Evolutionary conservation across 345 rosid genomes (phyloP), one percentile per base, ranked within the genome.

Genomic region (Streptanthus diversifolius): DNA sequence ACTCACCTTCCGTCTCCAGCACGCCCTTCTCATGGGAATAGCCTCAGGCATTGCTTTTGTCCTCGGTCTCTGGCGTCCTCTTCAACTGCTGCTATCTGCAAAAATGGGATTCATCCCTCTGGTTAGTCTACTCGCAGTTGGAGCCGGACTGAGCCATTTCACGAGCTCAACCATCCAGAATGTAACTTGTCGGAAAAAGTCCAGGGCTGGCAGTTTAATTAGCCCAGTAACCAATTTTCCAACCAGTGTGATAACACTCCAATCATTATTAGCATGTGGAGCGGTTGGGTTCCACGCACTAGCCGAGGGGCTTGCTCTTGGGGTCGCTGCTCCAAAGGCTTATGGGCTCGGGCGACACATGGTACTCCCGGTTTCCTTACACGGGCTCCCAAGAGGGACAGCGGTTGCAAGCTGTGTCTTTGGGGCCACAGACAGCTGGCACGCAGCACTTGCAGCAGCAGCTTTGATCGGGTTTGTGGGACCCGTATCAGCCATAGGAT

Each of bases 281-380:
- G 88, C 89, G 1, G 90, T 90, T 68, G 99, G 90, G 29, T 70
- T 95, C 48, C 99, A 95, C 66, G 99, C 99, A 58, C 51, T 95
- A 72, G 97, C 99, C 1, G 99, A 95, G 73, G 99, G 98, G 66
- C 96, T 95, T 17, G 98, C 98, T 8, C 87, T 92, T 2, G 99
- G 98, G 33, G 98, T 95, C 2, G 99, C 99, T 59, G 99, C 99
- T 66, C 98, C 99, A 48, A 85, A 89, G 75, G 99, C 99, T 19
- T 88, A 95, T 24, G 97, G 99, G 52, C 83, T 90, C 0, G 99
- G 98, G 55, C 85, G 88, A 68, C 91, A 95, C 83, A 92, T 95
- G 88, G 95, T 95, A 71, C 95, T 95, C 55, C 99, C 99, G 0
- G 98, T 95, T 63, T 90, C 97, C 48, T 72, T 95, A 37, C 99